Evolutionary conservation across 73 alveolate genomes (phyloP).

Genomic region (Urostyla sp.): DNA sequence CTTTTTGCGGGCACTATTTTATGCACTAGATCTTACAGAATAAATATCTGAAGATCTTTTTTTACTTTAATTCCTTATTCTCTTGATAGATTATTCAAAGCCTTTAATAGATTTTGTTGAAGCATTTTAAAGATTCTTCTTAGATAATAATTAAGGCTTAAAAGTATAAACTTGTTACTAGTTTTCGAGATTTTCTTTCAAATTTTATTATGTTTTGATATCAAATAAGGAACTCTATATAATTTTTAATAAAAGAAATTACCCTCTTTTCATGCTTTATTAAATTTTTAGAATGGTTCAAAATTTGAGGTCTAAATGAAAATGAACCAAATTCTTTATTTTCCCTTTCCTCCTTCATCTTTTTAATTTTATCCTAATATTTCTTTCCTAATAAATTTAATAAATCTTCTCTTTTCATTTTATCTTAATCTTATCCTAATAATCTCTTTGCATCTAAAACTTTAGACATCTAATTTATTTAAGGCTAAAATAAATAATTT

Average conservation of each 20-base stretch:
- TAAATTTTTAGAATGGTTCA: neutral
- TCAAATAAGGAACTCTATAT: too few relatives aligned
- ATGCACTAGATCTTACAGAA: neutral
- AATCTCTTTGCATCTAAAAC: too few relatives aligned
- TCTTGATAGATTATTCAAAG: too few relatives aligned
- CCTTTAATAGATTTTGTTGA: neutral
- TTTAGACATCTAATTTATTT: too few relatives aligned
- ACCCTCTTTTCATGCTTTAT: neutral
- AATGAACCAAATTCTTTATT: neutral
- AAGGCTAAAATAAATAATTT: too few relatives aligned
- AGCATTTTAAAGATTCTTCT: neutral
- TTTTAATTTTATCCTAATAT: conserved; percentile 12
- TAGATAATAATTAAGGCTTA: neutral
- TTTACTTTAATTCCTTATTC: too few relatives aligned
- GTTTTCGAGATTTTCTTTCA: neutral
- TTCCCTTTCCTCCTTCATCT: neutral
- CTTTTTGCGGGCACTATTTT: neutral
- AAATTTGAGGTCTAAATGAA: conserved; percentile 15
- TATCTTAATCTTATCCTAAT: too few relatives aligned
- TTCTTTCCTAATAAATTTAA: too few relatives aligned
- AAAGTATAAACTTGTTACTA: conserved; percentile 11
- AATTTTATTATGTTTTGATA: neutral
- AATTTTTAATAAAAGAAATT: too few relatives aligned
- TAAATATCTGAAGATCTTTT: neutral
- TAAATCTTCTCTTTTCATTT: too few relatives aligned